Conservation (phyloP, 805 yeast species). For the Candida gorgasii region DNA sequence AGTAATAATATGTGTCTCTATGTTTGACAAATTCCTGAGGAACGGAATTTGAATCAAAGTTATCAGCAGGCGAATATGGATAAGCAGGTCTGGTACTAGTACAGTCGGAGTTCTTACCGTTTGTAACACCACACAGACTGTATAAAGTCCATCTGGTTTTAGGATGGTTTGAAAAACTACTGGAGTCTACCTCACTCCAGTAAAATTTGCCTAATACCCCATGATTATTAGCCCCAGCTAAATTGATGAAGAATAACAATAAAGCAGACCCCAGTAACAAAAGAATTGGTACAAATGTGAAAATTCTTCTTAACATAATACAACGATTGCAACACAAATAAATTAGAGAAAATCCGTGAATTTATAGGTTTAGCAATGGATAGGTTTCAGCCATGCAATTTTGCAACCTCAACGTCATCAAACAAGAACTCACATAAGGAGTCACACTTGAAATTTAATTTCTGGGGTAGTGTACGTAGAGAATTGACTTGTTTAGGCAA, state of each 20-base stretch:
- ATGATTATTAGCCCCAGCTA: slow-evolving; percentile 26
- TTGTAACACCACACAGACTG: slow-evolving; percentile 23
- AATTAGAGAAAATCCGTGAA: neutral
- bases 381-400: neutral
- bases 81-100: slow-evolving; percentile 23
- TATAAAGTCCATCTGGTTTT: slow-evolving; percentile 31
- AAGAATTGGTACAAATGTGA: slow-evolving; percentile 25
- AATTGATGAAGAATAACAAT: slow-evolving; percentile 26
- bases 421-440: slow-evolving; percentile 1
- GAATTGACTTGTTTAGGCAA: neutral
- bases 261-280: slow-evolving; percentile 24
- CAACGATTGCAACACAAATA: neutral
- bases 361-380: slow-evolving; percentile 6
- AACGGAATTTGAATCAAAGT: slow-evolving; percentile 26
- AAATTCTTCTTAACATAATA: slow-evolving; percentile 21
- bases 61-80: slow-evolving; percentile 34
- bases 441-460: slow-evolving; percentile 4
- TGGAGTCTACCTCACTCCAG: slow-evolving; percentile 25
- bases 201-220: slow-evolving; percentile 24
- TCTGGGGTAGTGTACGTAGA: neutral
- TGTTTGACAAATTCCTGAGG: slow-evolving; percentile 54
- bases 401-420: slow-evolving; percentile 2
- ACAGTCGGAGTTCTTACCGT: slow-evolving; percentile 22
- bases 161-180: slow-evolving; percentile 14
- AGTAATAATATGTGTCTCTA: slow-evolving; percentile 58